These are phyloP conservation scores for Paramecium primaurelia DNA, from an alignment of 73 alveolate species.

Conservation along the genomic window DNA sequence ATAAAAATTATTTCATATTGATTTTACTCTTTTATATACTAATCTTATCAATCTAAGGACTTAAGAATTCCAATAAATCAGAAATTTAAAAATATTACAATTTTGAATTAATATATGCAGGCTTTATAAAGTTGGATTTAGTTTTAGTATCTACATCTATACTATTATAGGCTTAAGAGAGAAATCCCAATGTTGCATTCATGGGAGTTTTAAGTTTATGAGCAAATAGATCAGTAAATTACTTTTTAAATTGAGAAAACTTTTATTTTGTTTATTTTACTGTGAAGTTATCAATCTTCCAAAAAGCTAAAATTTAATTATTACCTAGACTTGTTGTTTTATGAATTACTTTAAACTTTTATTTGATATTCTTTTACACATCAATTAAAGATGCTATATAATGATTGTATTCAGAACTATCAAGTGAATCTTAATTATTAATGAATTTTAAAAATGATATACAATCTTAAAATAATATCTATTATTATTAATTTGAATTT, in stretches of 20 bases:
- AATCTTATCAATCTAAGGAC: neutral
- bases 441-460: neutral
- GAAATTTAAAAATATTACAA: neutral
- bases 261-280: neutral
- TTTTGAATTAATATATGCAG: neutral
- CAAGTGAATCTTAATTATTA: neutral
- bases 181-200: neutral
- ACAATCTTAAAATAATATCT: neutral
- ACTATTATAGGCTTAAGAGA: neutral
- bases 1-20: neutral
- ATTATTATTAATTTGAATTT: neutral
- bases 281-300: neutral
- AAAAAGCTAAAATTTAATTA: neutral
- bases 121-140: neutral
- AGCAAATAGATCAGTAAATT: neutral
- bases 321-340: neutral
- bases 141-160: neutral
- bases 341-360: neutral
- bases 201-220: slow-evolving; percentile 30
- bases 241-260: neutral
- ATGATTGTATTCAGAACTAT: neutral
- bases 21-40: neutral
- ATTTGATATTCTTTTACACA: neutral
- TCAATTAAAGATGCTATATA: neutral
- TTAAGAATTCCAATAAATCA: neutral